Evolutionary conservation across 768 basidiomycete species (phyloP), one percentile per base, ranked within the genome.

Genomic region (Filobasidium wieringae): DNA sequence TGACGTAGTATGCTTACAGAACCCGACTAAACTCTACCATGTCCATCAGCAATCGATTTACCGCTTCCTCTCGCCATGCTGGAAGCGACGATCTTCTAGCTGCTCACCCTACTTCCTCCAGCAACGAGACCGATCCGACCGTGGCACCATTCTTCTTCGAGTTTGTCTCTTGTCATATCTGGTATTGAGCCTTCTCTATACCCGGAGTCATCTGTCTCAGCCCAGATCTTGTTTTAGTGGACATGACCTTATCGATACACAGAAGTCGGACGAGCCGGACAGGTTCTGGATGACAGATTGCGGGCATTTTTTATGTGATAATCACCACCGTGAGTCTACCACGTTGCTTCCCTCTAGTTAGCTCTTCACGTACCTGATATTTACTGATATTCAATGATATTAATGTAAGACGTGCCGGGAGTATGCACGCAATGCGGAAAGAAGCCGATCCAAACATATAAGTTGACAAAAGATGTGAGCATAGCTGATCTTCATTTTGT

Each of bases 231-330:
- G 51, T 45, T 32, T 52, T 41, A 50, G 58, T 29, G 47, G 40
- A 30, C 58, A 59, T 31, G 41, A 52, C 30, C 26, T 53, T 29
- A 4, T 36, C 14, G 52, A 59, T 34, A 54, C 58, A 11, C 58
- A 54, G 14, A 37, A 47, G 33, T 19, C 41, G 4, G 43, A 29
- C 11, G 36, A 11, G 17, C 32, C 59, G 26, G 54, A 56, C 6
- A 32, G 59, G 22, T 60, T 60, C 37, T 60, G 59, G 59, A 60
- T 60, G 59, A 56, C 59, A 19, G 59, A 60, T 31, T 60, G 59
- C 29, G 59, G 59, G 22, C 59, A 60, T 24, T 60, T 60, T 30
- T 47, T 60, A 8, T 60, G 59, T 32, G 59, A 59, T 34, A 53
- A 51, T 50, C 59, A 60, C 30, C 34, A 55, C 33, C 59, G 50